Conservation (phyloP, 1,284 basidiomycete species). For the Pascua sp. region DNA sequence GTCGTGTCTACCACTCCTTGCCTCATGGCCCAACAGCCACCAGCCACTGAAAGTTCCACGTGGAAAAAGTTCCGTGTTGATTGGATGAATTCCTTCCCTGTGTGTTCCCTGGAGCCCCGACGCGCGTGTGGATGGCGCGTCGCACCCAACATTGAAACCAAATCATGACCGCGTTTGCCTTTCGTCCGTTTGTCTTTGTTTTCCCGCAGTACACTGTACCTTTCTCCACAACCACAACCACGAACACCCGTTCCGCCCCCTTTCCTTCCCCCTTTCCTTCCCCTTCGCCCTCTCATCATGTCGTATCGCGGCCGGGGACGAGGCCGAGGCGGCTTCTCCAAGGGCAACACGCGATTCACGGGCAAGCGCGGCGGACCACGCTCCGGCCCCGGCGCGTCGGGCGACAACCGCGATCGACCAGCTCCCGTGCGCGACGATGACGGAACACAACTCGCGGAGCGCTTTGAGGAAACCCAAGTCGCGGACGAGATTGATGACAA, state of each 20-base stretch:
- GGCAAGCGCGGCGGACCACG: constrained; percentile 28
- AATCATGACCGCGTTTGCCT: too few species aligned
- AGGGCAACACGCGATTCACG: constrained; percentile 45
- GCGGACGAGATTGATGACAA: constrained; percentile 89
- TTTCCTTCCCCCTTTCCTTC: not conserved
- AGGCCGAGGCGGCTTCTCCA: constrained; percentile 45
- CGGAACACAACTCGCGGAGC: constrained; percentile 73
- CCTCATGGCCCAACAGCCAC: too few species aligned
- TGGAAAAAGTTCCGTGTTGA: too few species aligned
- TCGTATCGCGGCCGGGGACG: constrained; percentile 55
- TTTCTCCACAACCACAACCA: not conserved
- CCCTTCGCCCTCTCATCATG: constrained; percentile 7
- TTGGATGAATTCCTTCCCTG: too few species aligned
- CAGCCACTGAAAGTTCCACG: too few species aligned
- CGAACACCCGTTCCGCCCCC: not conserved
- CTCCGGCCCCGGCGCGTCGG: constrained; percentile 11
- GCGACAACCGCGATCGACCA: constrained; percentile 24
- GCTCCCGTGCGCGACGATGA: constrained; percentile 75
- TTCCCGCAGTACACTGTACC: not conserved
- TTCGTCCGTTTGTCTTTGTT: not conserved
- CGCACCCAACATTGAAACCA: too few species aligned
- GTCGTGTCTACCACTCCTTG: too few species aligned
- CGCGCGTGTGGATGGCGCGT: too few species aligned
- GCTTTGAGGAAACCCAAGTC: constrained; percentile 71
- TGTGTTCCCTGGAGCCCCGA: too few species aligned